A percentile compares a stretch with the other conserved stretches of the same genome.
These are phyloP conservation scores for Peronospora tabacina DNA, from an alignment of 352 stramenopile genomes.

Conservation along the genomic window DNA sequence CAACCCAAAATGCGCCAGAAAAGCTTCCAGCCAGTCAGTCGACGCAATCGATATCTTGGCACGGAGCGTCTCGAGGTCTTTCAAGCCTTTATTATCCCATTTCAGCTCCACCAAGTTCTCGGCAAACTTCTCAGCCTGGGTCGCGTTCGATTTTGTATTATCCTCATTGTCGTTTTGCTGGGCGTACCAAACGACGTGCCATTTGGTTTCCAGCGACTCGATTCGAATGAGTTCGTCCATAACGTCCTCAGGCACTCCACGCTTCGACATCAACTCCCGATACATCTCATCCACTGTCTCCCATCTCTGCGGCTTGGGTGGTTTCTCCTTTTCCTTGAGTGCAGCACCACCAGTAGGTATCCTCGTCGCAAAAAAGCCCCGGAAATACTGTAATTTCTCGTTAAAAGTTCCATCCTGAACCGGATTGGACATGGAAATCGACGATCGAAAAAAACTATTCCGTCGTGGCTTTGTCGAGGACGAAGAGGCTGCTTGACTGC, in stretches of 20 bases:
- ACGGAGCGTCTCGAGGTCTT: constrained; percentile 60
- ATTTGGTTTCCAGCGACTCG: constrained; percentile 79
- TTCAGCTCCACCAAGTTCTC: constrained; percentile 76
- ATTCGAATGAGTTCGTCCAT: constrained; percentile 82
- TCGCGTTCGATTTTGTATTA: constrained; percentile 44
- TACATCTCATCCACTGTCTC: constrained; percentile 87
- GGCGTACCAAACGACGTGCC: constrained; percentile 78
- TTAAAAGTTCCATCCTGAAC: constrained; percentile 76
- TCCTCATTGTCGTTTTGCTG: constrained; percentile 78
- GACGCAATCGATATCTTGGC: constrained; percentile 64
- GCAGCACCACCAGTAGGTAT: constrained; percentile 65
- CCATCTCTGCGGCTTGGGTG: constrained; percentile 40
- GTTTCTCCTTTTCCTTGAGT: constrained; percentile 63
- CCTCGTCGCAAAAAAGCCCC: constrained; percentile 75
- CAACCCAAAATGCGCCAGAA: constrained; percentile 63
- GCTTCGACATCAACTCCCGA: constrained; percentile 65
- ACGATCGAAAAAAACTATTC: constrained; percentile 70
- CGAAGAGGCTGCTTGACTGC: constrained; percentile 9
- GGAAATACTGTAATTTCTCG: constrained; percentile 82
- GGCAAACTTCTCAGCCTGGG: constrained; percentile 54
- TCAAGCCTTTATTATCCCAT: constrained; percentile 75
- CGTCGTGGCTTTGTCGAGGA: constrained; percentile 34
- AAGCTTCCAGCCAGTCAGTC: constrained; percentile 71
- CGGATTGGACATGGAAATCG: constrained; percentile 50
- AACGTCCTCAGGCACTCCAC: constrained; percentile 72